Base-by-base conservation (phyloP, 192 early-diverging fungal genomes). In the Coemansia asiatica region DNA sequence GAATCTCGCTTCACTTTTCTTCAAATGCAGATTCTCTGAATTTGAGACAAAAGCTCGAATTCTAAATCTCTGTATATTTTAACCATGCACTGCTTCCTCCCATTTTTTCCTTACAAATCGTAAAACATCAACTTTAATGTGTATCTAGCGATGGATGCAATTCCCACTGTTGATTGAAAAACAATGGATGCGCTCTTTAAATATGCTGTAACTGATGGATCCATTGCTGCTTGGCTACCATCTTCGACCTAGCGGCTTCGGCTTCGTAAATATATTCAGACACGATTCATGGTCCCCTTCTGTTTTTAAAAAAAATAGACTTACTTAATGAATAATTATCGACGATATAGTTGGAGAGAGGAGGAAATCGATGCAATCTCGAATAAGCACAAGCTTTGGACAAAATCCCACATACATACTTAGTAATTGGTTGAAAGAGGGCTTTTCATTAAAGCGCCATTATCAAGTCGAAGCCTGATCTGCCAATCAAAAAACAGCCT, bases 291-390 rank as follows among this genome's bases (percentile, higher is more conserved):
- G 40, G 25, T 12, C 15, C 6, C n/a, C n/a, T n/a, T n/a, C 5
- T 26, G 33, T 2, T 18, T n/a, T 8, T 8, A 21, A 5, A 13
- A 40, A 9, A 21, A 19, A 63, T 40, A 69, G 60, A 79, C 76
- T 73, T 79, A 79, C 76, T 69, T 38, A 46, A 44, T 44, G 59
- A 70, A 57, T 63, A 73, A 55, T 28, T 60, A 48, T 65, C 60
- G 59, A 66, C 29, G 60, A 61, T 57, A 57, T 57, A 66, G 23
- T 66, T 63, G 35, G 51, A 61, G 53, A 60, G 60, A 67, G 60
- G 64, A 67, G 49, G 60, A 62, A 71, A 56, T 56, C 44, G 29
- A 19, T 44, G 40, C 40, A 44, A 44, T 13, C 40, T 44, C 40
- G 40, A 44, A 9, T 44, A 44, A 2, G 40, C 2, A 2, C 15